phyloP scores from a whole-genome alignment of 345 rosid species.

The Erodium maritimum region DNA sequence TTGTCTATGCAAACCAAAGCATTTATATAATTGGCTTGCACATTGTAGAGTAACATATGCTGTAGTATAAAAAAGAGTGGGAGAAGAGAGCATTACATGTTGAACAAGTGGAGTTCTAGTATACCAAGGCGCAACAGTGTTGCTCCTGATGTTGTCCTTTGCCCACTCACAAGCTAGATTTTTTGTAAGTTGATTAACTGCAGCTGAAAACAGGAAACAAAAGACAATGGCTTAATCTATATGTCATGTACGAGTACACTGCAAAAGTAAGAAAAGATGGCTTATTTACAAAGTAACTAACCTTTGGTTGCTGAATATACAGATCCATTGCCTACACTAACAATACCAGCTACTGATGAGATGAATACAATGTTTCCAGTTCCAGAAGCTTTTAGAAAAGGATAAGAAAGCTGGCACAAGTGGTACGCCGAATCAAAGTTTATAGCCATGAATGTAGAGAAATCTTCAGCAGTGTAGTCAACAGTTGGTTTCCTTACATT shows the following conservation, averaged over 20 bases:
- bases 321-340: slow-evolving; percentile 38
- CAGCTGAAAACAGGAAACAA: slow-evolving; percentile 30
- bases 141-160: slow-evolving; percentile 69
- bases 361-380: slow-evolving; percentile 69
- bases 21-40: too few relatives aligned
- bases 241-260: too few relatives aligned
- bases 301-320: slow-evolving; percentile 73
- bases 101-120: slow-evolving; percentile 70
- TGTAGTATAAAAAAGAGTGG: background rate
- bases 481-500: slow-evolving; percentile 66
- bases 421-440: slow-evolving; percentile 76
- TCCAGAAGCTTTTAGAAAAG: slow-evolving; percentile 76
- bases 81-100: slow-evolving; percentile 24
- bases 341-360: slow-evolving; percentile 64
- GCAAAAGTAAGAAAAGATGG: too few relatives aligned
- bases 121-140: slow-evolving; percentile 79
- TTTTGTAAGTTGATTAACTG: slow-evolving; percentile 70
- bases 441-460: slow-evolving; percentile 39
- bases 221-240: too few relatives aligned
- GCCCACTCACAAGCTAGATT: slow-evolving; percentile 95
- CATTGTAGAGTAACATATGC: too few relatives aligned
- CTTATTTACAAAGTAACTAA: too few relatives aligned
- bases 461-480: slow-evolving; percentile 59
- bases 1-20: too few relatives aligned
- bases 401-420: slow-evolving; percentile 68